These are phyloP conservation scores for Curvularia lunata DNA, from an alignment of 2,329 filamentous ascomycete species.

Conservation along the genomic window DNA sequence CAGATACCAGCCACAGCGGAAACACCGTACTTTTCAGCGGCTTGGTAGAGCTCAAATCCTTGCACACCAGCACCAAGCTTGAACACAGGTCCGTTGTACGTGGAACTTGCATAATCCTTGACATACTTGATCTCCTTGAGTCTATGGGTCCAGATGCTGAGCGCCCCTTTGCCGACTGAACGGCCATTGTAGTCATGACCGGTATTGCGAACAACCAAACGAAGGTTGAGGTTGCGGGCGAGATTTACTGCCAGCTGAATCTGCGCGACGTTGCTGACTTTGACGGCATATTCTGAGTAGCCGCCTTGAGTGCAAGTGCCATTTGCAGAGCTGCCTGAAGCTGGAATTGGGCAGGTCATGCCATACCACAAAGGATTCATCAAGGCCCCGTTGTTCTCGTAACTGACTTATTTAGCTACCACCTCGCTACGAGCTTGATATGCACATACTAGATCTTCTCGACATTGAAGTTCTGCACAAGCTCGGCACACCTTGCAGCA, in stretches of 20 bases:
- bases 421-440: neutral
- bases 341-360: conserved; percentile 35
- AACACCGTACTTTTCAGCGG: conserved; percentile 40
- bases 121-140: conserved; percentile 41
- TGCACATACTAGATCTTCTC: conserved; percentile 33
- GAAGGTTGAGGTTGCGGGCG: conserved; percentile 40
- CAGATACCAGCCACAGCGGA: conserved; percentile 47
- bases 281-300: conserved; percentile 37
- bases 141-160: conserved; percentile 42
- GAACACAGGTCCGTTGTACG: conserved; percentile 40
- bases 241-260: conserved; percentile 45
- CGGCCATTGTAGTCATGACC: conserved; percentile 43
- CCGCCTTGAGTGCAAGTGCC: conserved; percentile 42
- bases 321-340: conserved; percentile 22
- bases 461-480: conserved; percentile 23
- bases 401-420: conserved; percentile 18
- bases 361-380: conserved; percentile 42
- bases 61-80: conserved; percentile 44
- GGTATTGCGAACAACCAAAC: conserved; percentile 42
- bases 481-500: conserved; percentile 30
- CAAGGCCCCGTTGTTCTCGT: conserved; percentile 32
- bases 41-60: conserved; percentile 38
- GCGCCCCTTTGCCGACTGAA: conserved; percentile 35
- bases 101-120: conserved; percentile 30
- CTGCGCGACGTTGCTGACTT: conserved; percentile 38